A percentile compares a stretch with the other conserved stretches of the same genome.
These are phyloP conservation scores for Penicillium sp. DNA, from an alignment of 2,329 filamentous ascomycete species.

Conservation along the genomic window DNA sequence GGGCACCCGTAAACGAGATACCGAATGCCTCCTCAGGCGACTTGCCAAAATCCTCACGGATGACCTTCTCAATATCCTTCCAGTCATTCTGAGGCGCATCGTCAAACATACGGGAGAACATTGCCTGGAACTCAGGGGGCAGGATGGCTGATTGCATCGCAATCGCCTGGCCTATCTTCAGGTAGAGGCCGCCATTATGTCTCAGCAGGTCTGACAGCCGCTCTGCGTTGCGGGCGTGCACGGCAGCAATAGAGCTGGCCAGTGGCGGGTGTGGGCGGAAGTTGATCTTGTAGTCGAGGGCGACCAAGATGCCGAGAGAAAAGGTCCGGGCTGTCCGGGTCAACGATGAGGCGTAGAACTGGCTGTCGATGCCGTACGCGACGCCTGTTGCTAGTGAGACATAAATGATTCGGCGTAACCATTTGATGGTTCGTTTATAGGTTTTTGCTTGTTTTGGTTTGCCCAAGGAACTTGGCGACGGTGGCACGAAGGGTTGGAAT, in stretches of 20 bases:
- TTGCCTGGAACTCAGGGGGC: slow-evolving; percentile 90
- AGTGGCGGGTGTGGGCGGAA: slow-evolving; percentile 76
- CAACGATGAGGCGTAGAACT: slow-evolving; percentile 75
- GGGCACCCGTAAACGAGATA: slow-evolving; percentile 70
- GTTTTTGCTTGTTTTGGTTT: slow-evolving; percentile 67
- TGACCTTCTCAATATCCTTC: slow-evolving; percentile 79
- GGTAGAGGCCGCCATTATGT: slow-evolving; percentile 85
- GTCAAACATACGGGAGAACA: slow-evolving; percentile 97
- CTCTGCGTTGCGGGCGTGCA: slow-evolving; percentile 82
- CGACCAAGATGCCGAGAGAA: slow-evolving; percentile 71
- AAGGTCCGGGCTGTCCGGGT: slow-evolving; percentile 80
- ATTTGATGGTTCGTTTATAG: slow-evolving; percentile 68
- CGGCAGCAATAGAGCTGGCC: slow-evolving; percentile 68
- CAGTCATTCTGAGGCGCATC: slow-evolving; percentile 92
- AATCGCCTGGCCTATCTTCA: slow-evolving; percentile 97
- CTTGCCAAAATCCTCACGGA: slow-evolving; percentile 82
- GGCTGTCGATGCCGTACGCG: slow-evolving; percentile 66
- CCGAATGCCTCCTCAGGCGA: slow-evolving; percentile 89
- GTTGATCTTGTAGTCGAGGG: slow-evolving; percentile 94
- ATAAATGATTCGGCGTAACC: slow-evolving; percentile 70
- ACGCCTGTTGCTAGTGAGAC: slow-evolving; percentile 58
- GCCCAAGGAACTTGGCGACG: slow-evolving; percentile 74
- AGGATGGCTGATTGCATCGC: slow-evolving; percentile 96
- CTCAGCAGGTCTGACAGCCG: slow-evolving; percentile 77
- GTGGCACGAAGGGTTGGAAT: slow-evolving; percentile 69